Evolutionary conservation across 1,284 basidiomycete genomes (phyloP).

Genomic region (Malassezia equina): DNA sequence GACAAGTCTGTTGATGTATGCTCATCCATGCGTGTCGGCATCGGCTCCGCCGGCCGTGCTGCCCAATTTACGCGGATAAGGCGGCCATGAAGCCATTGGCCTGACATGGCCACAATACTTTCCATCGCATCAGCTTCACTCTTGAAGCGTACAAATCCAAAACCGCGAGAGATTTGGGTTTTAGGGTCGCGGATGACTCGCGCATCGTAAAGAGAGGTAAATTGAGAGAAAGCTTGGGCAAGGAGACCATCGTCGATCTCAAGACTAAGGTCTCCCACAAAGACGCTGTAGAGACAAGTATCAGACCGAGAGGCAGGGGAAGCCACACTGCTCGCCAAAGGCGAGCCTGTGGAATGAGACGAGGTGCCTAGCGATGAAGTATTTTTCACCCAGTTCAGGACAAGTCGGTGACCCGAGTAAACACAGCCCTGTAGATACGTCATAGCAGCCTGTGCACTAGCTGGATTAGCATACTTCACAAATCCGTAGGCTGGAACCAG

Average conservation of each 20-base stretch:
- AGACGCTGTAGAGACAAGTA: conserved; percentile 74
- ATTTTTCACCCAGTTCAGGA: conserved; percentile 44
- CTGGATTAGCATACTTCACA: conserved; percentile 52
- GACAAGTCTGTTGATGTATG: conserved; percentile 46
- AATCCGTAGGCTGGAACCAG: conserved; percentile 93
- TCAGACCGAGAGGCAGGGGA: not conserved
- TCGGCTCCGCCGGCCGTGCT: conserved; percentile 54
- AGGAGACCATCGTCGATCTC: conserved; percentile 98
- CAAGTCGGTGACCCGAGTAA: conserved; percentile 71
- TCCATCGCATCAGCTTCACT: conserved; percentile 96
- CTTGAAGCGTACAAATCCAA: conserved; percentile 83
- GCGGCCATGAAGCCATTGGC: conserved; percentile 93
- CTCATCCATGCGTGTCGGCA: conserved; percentile 50
- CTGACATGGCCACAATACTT: conserved; percentile 96
- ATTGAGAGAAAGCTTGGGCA: conserved; percentile 84
- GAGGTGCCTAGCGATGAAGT: not conserved
- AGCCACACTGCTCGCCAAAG: not conserved
- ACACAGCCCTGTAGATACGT: conserved; percentile 90
- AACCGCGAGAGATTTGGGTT: conserved; percentile 89
- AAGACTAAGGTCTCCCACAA: conserved; percentile 92
- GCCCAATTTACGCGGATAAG: conserved; percentile 99
- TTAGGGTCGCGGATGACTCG: conserved; percentile 99
- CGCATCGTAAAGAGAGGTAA: conserved; percentile 87
- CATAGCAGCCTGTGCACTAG: conserved; percentile 32
- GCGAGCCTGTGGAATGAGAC: not conserved